A percentile compares a stretch with the other conserved stretches of the same genome.
Evolutionary conservation across 2,329 filamentous ascomycete species (phyloP).

Genomic region (Myriosclerotinia curreyana): DNA sequence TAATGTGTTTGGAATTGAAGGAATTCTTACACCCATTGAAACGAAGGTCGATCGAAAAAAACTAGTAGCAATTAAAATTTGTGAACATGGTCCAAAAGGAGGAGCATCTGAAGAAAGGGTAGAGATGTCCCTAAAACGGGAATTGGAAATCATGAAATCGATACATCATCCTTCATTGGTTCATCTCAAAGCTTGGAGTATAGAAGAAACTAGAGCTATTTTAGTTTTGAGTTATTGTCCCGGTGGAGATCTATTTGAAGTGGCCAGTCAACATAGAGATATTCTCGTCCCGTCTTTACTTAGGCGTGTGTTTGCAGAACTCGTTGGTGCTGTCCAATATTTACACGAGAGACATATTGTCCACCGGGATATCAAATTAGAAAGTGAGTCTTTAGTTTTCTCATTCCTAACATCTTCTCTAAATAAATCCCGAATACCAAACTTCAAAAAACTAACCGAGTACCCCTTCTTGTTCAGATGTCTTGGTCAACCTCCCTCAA

Average conservation of each 20-base stretch:
- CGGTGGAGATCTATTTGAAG: slow-evolving; percentile 91
- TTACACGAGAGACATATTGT: slow-evolving; percentile 84
- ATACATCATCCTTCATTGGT: slow-evolving; percentile 88
- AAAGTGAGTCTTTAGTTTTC: slow-evolving; percentile 63
- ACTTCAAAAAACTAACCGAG: background rate
- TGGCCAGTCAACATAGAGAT: slow-evolving; percentile 71
- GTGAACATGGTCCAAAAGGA: slow-evolving; percentile 89
- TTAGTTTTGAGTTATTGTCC: slow-evolving; percentile 89
- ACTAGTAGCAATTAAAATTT: slow-evolving; percentile 90
- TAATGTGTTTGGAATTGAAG: slow-evolving; percentile 34
- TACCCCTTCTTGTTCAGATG: slow-evolving; percentile 55
- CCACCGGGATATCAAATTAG: slow-evolving; percentile 95
- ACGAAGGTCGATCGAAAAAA: slow-evolving; percentile 63
- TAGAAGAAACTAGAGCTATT: slow-evolving; percentile 76
- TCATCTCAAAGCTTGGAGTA: slow-evolving; percentile 86
- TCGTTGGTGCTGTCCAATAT: slow-evolving; percentile 82
- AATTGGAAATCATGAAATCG: slow-evolving; percentile 87
- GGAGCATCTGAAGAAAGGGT: slow-evolving; percentile 90
- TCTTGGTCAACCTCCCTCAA: slow-evolving; percentile 80
- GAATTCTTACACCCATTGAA: slow-evolving; percentile 38
- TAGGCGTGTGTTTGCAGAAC: slow-evolving; percentile 82
- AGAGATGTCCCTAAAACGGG: slow-evolving; percentile 88
- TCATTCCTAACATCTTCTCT: too few relatives aligned
- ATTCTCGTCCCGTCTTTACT: slow-evolving; percentile 67
- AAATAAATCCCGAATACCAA: background rate